These are phyloP conservation scores for Gloeophyllum trabeum DNA, from an alignment of 768 basidiomycete species.

Conservation along the genomic window DNA sequence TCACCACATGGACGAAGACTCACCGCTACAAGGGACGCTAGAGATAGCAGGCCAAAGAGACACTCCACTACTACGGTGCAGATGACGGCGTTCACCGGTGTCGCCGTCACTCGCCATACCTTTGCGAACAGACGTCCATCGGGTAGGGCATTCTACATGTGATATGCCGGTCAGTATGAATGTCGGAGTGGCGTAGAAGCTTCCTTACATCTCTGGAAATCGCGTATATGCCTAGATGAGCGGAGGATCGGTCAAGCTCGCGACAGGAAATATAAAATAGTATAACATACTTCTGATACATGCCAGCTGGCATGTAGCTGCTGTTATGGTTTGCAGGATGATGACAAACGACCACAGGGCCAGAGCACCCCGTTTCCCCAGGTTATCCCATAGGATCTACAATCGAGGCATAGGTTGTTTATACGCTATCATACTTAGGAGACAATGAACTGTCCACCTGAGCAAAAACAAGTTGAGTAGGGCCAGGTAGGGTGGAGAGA, in stretches of 20 bases:
- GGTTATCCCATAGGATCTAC: conserved; percentile 9
- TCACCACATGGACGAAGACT: not conserved
- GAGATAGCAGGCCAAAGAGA: conserved; percentile 10
- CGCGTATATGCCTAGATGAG: not conserved
- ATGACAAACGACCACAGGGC: conserved; percentile 12
- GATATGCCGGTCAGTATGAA: not conserved
- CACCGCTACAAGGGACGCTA: conserved; percentile 10
- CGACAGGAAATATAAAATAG: not conserved
- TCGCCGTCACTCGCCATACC: conserved; percentile 8
- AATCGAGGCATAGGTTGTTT: not conserved
- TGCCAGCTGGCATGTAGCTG: conserved; percentile 9
- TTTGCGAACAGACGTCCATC: conserved; percentile 8
- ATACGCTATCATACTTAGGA: not conserved
- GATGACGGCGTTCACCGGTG: conserved; percentile 9
- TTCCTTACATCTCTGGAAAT: not conserved
- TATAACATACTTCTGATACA: conserved; percentile 7
- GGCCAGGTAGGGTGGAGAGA: conserved; percentile 5
- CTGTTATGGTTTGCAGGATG: conserved; percentile 8
- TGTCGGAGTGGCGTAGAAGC: no score
- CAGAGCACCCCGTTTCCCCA: conserved; percentile 6
- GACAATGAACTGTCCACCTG: conserved; percentile 1
- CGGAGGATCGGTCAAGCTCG: no score
- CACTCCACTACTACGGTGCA: conserved; percentile 8
- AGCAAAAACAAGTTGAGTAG: conserved; percentile 6
- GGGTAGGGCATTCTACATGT: conserved; percentile 10